Percentiles rank a stretch among this genome's conserved stretches.
These are phyloP conservation scores for Solanum hybrid DNA, from an alignment of 305 asterid genomes.

Conservation along the genomic window DNA sequence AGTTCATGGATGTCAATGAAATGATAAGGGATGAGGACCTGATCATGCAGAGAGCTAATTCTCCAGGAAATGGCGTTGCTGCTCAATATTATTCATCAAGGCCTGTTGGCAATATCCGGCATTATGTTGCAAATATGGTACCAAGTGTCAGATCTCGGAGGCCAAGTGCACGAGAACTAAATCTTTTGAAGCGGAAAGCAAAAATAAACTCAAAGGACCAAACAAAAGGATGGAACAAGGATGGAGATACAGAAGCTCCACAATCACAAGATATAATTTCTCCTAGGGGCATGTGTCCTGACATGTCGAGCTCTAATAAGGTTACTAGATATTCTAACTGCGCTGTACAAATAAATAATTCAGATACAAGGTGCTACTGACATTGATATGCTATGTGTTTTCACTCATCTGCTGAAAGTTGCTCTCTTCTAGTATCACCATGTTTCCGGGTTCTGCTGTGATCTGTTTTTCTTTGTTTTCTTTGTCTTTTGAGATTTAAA, in stretches of 20 bases:
- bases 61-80: conserved; percentile 55
- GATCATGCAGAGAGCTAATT: conserved; percentile 47
- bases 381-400: neutral
- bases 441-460: neutral
- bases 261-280: conserved; percentile 64
- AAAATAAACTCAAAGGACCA: conserved; percentile 82
- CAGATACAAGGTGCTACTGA: neutral
- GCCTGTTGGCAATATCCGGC: conserved; percentile 57
- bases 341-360: neutral
- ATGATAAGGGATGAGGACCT: conserved; percentile 96
- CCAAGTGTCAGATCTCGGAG: conserved; percentile 82
- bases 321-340: conserved; percentile 22
- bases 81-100: conserved; percentile 60
- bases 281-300: conserved; percentile 46
- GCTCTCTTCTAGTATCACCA: neutral
- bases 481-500: neutral
- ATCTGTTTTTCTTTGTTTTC: neutral
- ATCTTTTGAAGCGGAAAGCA: conserved; percentile 92
- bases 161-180: conserved; percentile 97
- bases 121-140: conserved; percentile 68
- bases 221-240: conserved; percentile 74
- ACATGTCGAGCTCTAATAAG: conserved; percentile 65
- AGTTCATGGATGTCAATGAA: conserved; percentile 94
- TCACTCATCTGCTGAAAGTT: neutral
- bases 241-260: conserved; percentile 60